Evolutionary conservation across 164 flowering plant species (phyloP), one percentile per base, ranked within the genome.

Genomic region (Sedum album): DNA sequence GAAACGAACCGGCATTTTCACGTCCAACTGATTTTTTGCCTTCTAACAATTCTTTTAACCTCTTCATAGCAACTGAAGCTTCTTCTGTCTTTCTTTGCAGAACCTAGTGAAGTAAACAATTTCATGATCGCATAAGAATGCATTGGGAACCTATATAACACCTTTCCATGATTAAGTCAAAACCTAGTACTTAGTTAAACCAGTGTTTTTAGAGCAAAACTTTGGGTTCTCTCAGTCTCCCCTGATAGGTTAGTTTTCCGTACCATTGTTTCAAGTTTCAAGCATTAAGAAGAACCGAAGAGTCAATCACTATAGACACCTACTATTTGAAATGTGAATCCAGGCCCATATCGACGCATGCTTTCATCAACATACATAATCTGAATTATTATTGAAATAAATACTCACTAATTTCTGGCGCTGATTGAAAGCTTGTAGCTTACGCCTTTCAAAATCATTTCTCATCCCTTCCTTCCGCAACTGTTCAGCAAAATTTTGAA

Each of bases 1-100:
- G 33, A 48, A 44, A 65, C 73, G n/a, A 49, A 91, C 99, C 95
- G 68, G 88, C 76, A 77, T 67, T 79, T 33, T 95, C 97, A 55
- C 97, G 94, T 23, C 79, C 71, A 75, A 92, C 79, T 75, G 88
- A 82, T 75, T 92, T 95, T 23, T 97, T 96, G 68, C 92, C 87
- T 81, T 92, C 99, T n/a, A 92, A 84, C 84, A 95, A 77, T 70
- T 92, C 99, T 74, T 92, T 95, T 64, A 95, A 77, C 80, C 99
- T 85, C 82, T 90, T 92, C 74, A 97, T 92, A 70, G 97, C 99
- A 93, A 90, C 84, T 73, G 99, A 97, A 81, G 97, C 99, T 76
- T 95, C 97, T 79, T 92, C 97, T 31, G 99, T 90, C 79, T 95
- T 95, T 72, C 97, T 89, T 55, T 95, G 99, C 69, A 95, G 97